phyloP scores from a whole-genome alignment of 768 basidiomycete genomes.

The Rhizopogon vesiculosus region DNA sequence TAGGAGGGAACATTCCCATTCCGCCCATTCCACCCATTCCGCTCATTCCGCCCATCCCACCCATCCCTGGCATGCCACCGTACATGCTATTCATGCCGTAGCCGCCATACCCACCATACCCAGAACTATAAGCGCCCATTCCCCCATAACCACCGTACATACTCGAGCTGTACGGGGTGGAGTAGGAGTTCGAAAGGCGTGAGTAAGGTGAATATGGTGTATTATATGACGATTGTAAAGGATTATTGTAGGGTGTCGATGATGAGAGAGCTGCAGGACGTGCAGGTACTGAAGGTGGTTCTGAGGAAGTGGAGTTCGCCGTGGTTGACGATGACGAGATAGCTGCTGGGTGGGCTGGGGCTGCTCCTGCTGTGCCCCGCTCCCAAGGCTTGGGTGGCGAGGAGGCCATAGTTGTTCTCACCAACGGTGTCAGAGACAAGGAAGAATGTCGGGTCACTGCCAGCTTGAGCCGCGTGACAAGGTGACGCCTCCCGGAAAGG shows the following conservation, averaged over 20 bases:
- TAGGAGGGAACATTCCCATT: slow-evolving; percentile 32
- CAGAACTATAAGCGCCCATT: slow-evolving; percentile 31
- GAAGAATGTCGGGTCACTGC: too few species aligned
- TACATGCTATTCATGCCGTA: slow-evolving; percentile 52
- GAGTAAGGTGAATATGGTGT: slow-evolving; percentile 45
- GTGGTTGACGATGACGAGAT: slow-evolving; percentile 14
- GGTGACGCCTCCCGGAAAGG: not conserved
- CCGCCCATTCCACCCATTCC: slow-evolving; percentile 31
- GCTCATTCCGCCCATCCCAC: slow-evolving; percentile 17
- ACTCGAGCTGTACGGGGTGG: slow-evolving; percentile 25
- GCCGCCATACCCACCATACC: slow-evolving; percentile 36
- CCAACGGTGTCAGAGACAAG: not conserved
- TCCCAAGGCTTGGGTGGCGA: slow-evolving; percentile 89
- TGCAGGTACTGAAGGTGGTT: slow-evolving; percentile 50
- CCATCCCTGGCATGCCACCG: slow-evolving; percentile 32
- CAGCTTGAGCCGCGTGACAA: too few species aligned
- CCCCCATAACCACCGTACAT: slow-evolving; percentile 39
- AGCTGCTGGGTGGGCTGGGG: slow-evolving; percentile 23
- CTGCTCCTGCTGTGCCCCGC: slow-evolving; percentile 40
- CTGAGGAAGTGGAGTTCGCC: slow-evolving; percentile 18
- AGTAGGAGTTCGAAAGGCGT: slow-evolving; percentile 29
- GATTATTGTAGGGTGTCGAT: slow-evolving; percentile 25
- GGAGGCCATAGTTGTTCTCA: slow-evolving; percentile 54
- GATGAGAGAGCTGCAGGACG: slow-evolving; percentile 53
- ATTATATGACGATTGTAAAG: slow-evolving; percentile 36